phyloP scores from a whole-genome alignment of 805 yeast species.

The Ogataea degrootiae region DNA sequence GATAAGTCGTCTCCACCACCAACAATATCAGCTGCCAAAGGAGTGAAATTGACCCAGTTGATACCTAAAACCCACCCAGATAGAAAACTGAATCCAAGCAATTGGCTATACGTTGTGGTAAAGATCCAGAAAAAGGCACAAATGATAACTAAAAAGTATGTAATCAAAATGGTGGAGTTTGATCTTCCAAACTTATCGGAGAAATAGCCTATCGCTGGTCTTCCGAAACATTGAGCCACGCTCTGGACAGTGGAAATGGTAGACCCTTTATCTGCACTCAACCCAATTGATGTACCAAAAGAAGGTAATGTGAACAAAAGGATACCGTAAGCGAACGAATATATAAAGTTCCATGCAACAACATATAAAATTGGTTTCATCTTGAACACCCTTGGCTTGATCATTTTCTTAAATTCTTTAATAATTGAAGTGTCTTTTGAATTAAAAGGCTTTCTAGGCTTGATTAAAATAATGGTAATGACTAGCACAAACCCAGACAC shows the following conservation, averaged over 20 bases:
- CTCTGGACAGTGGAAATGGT: constrained; percentile 42
- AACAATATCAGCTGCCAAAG: constrained; percentile 32
- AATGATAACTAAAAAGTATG: constrained; percentile 33
- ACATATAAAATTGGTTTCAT: constrained; percentile 23
- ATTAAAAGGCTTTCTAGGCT: constrained; percentile 21
- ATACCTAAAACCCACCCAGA: constrained; percentile 45
- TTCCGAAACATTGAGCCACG: constrained; percentile 44
- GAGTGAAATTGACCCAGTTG: constrained; percentile 35
- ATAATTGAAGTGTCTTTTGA: constrained; percentile 14
- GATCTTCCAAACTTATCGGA: constrained; percentile 46
- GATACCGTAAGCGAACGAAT: constrained; percentile 31
- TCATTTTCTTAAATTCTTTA: constrained; percentile 13
- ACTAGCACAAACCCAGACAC: constrained; percentile 23
- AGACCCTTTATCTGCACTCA: constrained; percentile 40
- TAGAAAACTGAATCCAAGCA: constrained; percentile 40
- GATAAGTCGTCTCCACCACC: constrained; percentile 27
- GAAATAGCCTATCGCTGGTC: constrained; percentile 43
- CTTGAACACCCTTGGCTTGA: constrained; percentile 12
- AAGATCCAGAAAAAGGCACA: constrained; percentile 48
- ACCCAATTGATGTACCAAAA: constrained; percentile 46
- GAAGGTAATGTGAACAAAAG: constrained; percentile 43
- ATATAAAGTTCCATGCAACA: constrained; percentile 20
- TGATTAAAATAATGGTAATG: constrained; percentile 17
- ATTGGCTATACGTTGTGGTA: constrained; percentile 34
- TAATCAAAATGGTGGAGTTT: constrained; percentile 37